These are phyloP conservation scores for Angophora floribunda DNA, from an alignment of 345 rosid genomes.

Conservation along the genomic window DNA sequence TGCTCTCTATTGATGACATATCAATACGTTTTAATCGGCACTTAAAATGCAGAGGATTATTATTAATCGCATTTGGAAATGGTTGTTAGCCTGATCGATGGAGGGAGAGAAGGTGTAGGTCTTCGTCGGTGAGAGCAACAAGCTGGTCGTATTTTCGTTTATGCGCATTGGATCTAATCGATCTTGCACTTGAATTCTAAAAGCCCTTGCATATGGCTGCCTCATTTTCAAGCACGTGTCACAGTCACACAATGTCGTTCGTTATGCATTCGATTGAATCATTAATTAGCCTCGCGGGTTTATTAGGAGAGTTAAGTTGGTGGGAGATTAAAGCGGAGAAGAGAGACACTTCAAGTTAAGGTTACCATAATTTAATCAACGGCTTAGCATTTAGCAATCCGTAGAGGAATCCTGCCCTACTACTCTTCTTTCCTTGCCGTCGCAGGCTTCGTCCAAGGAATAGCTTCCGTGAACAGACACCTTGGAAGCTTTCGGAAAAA, in stretches of 20 bases:
- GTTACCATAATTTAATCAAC: not conserved
- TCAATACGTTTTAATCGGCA: not conserved
- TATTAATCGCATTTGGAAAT: not conserved
- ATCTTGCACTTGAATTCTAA: not conserved
- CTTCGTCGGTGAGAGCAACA: not conserved
- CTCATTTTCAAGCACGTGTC: not conserved
- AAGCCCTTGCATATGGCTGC: not conserved
- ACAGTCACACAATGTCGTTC: not conserved
- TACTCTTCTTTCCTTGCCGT: not conserved
- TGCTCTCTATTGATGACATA: not conserved
- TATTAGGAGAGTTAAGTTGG: not conserved
- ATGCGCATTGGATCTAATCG: not conserved
- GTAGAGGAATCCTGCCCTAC: not conserved
- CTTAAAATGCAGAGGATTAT: not conserved
- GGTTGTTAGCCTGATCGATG: not conserved
- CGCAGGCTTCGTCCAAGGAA: not conserved
- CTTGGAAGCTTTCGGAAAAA: not conserved
- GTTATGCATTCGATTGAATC: not conserved
- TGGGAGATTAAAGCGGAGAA: not conserved
- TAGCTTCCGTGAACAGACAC: not conserved
- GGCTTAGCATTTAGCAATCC: not conserved
- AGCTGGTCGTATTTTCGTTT: not conserved
- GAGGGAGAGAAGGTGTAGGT: not conserved
- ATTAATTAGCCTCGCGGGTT: not conserved
- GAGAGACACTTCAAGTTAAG: not conserved